These are phyloP conservation scores for Daedaleopsis nitida DNA, from an alignment of 768 basidiomycete genomes.

Conservation along the genomic window DNA sequence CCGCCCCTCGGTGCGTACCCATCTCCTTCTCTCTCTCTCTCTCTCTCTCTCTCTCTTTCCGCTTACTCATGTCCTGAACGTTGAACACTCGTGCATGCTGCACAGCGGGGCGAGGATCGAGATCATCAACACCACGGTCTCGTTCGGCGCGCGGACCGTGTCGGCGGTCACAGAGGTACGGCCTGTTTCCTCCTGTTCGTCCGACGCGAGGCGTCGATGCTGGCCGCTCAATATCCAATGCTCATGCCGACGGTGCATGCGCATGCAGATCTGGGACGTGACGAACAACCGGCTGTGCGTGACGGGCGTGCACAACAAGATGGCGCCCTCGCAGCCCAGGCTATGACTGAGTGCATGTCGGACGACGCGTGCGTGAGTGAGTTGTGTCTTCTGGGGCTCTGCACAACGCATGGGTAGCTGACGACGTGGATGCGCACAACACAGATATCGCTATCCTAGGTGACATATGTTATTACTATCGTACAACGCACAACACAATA, in stretches of 20 bases:
- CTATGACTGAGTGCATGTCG: too few species aligned
- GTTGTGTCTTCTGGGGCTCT: too few species aligned
- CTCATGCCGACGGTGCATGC: too few species aligned
- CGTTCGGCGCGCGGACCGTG: conserved; percentile 5
- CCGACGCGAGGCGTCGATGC: not conserved
- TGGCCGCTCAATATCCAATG: not conserved
- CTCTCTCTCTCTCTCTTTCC: too few species aligned
- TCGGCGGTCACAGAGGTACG: not conserved
- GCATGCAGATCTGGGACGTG: conserved; percentile 3
- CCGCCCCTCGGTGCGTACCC: not conserved
- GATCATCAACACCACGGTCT: not conserved
- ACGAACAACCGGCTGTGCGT: conserved; percentile 2
- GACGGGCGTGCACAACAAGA: conserved; percentile 7
- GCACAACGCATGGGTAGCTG: too few species aligned
- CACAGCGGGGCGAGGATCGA: not conserved
- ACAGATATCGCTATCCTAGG: too few species aligned
- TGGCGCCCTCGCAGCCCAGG: not conserved
- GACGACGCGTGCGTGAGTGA: too few species aligned
- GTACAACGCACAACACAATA: too few species aligned
- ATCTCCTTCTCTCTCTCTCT: too few species aligned
- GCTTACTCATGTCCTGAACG: too few species aligned
- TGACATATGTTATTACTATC: too few species aligned
- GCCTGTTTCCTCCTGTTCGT: not conserved
- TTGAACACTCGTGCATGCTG: not conserved
- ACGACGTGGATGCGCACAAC: too few species aligned